phyloP scores from a whole-genome alignment of 2,329 filamentous ascomycete genomes.

The Nectriaceae sp. region DNA sequence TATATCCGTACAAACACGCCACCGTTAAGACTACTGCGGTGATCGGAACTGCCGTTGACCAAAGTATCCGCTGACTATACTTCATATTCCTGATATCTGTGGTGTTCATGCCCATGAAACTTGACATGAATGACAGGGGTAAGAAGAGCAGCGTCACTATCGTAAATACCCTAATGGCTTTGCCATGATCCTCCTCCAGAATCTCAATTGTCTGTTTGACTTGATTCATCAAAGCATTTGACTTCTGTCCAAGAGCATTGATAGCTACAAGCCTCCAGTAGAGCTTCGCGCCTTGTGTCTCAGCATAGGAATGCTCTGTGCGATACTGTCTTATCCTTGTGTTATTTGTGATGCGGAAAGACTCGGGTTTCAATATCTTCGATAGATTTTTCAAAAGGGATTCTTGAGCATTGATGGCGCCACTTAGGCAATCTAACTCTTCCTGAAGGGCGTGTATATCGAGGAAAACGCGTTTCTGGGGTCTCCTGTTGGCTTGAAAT shows the following conservation, averaged over 20 bases:
- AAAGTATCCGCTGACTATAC: conserved; percentile 41
- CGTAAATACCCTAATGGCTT: conserved; percentile 38
- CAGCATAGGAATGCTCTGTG: too few relatives aligned
- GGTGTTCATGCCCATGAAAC: conserved; percentile 48
- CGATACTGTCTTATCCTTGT: too few relatives aligned
- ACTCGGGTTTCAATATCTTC: too few relatives aligned
- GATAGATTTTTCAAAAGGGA: too few relatives aligned
- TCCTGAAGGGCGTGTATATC: too few relatives aligned
- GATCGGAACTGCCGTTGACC: conserved; percentile 41
- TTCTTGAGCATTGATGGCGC: too few relatives aligned
- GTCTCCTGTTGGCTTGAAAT: too few relatives aligned
- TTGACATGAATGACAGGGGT: conserved; percentile 27
- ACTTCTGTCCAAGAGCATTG: conserved; percentile 12
- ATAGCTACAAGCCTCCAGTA: conserved; percentile 21
- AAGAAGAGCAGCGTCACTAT: conserved; percentile 43
- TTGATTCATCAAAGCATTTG: conserved; percentile 17
- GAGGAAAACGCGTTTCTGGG: too few relatives aligned
- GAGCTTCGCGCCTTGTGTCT: conserved; percentile 14
- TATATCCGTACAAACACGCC: too few relatives aligned
- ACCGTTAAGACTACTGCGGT: conserved; percentile 21
- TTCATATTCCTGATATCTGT: conserved; percentile 43
- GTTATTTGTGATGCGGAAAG: too few relatives aligned
- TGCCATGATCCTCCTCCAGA: conserved; percentile 32
- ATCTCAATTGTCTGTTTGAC: conserved; percentile 29
- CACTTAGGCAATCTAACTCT: too few relatives aligned